A percentile compares a stretch with the other conserved stretches of the same genome.
Conservation (phyloP, 148 eudicot genomes). For the Cornus suecica region DNA sequence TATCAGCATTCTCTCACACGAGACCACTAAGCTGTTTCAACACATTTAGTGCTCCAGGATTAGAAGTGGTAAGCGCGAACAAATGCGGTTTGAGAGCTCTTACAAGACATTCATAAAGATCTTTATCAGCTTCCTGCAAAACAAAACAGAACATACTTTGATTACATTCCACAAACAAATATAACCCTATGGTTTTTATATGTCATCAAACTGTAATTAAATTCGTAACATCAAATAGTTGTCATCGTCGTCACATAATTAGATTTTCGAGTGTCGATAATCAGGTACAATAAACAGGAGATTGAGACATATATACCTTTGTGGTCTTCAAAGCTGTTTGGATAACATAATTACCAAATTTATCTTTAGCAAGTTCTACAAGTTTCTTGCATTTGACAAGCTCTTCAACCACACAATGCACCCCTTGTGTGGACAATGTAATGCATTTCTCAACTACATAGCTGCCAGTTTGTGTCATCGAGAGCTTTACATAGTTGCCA, state of each 20-base stretch:
- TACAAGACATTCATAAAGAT: not conserved
- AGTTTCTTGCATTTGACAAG: not conserved
- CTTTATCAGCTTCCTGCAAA: not conserved
- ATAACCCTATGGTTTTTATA: too few relatives aligned
- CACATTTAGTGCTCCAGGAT: too few relatives aligned
- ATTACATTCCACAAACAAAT: not conserved
- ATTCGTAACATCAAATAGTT: too few relatives aligned
- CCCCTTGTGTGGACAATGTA: not conserved
- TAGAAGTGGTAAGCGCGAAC: too few relatives aligned
- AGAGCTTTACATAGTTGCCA: slow-evolving; percentile 9
- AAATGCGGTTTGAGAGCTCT: not conserved
- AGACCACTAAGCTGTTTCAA: too few relatives aligned
- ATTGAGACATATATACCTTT: too few relatives aligned
- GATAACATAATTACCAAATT: slow-evolving; percentile 20
- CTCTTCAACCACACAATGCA: not conserved
- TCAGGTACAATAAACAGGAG: not conserved
- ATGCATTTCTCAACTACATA: slow-evolving; percentile 15
- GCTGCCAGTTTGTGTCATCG: slow-evolving; percentile 11
- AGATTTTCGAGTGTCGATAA: not conserved
- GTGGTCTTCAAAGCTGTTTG: slow-evolving; percentile 13
- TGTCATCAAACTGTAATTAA: too few relatives aligned
- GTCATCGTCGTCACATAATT: not conserved
- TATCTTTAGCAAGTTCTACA: slow-evolving; percentile 9
- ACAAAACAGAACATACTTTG: not conserved
- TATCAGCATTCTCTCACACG: too few relatives aligned